These are phyloP conservation scores for Hyphopichia pseudoburtonii DNA, from an alignment of 1,139 yeast species.

Conservation along the genomic window DNA sequence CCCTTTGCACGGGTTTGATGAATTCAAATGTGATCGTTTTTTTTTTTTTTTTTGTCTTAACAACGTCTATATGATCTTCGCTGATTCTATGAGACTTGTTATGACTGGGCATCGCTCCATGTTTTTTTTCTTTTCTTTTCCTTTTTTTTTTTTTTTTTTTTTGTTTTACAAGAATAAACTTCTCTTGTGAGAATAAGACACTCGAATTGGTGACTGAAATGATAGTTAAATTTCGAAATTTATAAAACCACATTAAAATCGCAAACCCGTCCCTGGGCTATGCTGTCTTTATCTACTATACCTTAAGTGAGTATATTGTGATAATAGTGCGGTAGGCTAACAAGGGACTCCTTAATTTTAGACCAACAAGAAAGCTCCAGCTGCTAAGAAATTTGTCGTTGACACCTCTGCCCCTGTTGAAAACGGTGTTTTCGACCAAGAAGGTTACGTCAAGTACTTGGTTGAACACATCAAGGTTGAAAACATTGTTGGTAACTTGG, in stretches of 20 bases:
- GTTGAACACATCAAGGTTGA: slow-evolving; percentile 99
- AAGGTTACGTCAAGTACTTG: slow-evolving; percentile 96
- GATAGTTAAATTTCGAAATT: too few species aligned
- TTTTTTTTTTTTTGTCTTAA: slow-evolving; percentile 10
- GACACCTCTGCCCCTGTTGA: slow-evolving; percentile 98
- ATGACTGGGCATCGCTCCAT: not conserved
- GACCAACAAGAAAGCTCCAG: slow-evolving; percentile 78
- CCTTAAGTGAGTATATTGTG: slow-evolving; percentile 13
- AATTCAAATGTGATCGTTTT: slow-evolving; percentile 9
- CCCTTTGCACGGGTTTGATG: slow-evolving; percentile 38
- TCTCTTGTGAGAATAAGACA: too few species aligned
- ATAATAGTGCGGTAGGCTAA: slow-evolving; percentile 64
- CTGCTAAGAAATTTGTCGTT: slow-evolving; percentile 89
- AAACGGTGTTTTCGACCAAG: slow-evolving; percentile 96
- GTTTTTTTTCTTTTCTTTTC: slow-evolving; percentile 12
- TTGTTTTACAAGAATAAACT: too few species aligned
- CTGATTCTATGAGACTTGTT: not conserved
- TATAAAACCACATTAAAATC: slow-evolving; percentile 10
- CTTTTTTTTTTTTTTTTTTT: slow-evolving; percentile 6
- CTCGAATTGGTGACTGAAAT: slow-evolving; percentile 1
- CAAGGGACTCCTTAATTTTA: slow-evolving; percentile 34
- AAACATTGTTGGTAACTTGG: slow-evolving; percentile 94
- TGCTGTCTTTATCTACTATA: slow-evolving; percentile 50
- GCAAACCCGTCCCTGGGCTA: slow-evolving; percentile 51
- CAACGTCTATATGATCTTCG: too few species aligned